Evolutionary conservation across 768 basidiomycete genomes (phyloP).

Genomic region (Naganishia kalamii): DNA sequence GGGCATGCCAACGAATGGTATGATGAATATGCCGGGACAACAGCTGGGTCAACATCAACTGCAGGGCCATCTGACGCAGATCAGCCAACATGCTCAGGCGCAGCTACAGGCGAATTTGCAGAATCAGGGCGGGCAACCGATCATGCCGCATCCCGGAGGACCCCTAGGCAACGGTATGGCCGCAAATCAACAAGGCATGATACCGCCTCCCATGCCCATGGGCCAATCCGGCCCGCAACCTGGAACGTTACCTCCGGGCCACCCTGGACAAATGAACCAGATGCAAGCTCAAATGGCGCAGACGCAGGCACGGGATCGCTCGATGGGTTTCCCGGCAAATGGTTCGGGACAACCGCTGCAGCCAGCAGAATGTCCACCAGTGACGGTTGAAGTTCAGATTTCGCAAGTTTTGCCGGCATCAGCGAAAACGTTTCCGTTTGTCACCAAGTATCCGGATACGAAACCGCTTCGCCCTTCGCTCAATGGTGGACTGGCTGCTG

Average conservation of each 20-base stretch:
- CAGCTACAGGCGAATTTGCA: constrained; percentile 17
- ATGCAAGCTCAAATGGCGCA: constrained; percentile 5
- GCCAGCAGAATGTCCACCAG: constrained; percentile 2
- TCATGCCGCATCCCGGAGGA: neutral
- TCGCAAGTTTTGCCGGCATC: constrained; percentile 8
- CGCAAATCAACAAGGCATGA: constrained; percentile 2
- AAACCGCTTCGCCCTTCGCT: constrained; percentile 5
- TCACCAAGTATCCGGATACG: constrained; percentile 8
- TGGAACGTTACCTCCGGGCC: neutral
- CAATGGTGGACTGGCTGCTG: constrained; percentile 6
- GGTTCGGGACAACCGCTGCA: neutral
- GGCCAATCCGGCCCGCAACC: neutral
- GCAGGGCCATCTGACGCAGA: constrained; percentile 18
- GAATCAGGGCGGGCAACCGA: constrained; percentile 1
- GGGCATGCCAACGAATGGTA: constrained; percentile 3
- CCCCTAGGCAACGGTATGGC: neutral
- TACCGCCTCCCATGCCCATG: neutral
- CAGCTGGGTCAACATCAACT: constrained; percentile 10
- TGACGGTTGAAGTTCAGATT: neutral
- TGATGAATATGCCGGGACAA: neutral
- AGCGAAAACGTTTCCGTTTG: neutral
- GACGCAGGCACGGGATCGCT: constrained; percentile 2
- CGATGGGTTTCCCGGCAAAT: neutral
- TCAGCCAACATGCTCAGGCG: constrained; percentile 17
- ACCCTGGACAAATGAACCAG: neutral